A percentile compares a stretch with the other conserved stretches of the same genome.
Conservation (phyloP, 2,329 filamentous ascomycete species). For the Alternaria triticina region DNA sequence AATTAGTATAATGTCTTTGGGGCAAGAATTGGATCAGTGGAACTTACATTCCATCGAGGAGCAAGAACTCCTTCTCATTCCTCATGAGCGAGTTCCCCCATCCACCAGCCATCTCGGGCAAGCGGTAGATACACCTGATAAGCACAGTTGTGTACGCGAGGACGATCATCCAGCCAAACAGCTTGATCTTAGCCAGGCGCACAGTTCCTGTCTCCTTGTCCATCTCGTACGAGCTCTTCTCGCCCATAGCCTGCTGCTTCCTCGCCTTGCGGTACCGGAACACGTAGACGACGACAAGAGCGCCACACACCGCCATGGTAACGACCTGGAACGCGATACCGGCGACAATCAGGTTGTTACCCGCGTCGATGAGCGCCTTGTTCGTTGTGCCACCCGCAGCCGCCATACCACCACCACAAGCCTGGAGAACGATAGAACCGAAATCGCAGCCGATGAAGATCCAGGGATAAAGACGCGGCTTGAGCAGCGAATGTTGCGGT, state of each 20-base stretch:
- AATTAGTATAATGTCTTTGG: neutral
- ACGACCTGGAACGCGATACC: conserved; percentile 63
- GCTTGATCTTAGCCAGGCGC: conserved; percentile 23
- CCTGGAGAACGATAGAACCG: conserved; percentile 62
- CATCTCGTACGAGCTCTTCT: conserved; percentile 33
- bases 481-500: conserved; percentile 49
- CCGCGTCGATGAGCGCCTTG: conserved; percentile 46
- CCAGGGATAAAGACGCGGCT: conserved; percentile 57
- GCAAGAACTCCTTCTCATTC: conserved; percentile 54
- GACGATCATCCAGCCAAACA: conserved; percentile 34
- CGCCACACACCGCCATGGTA: conserved; percentile 57
- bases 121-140: conserved; percentile 55
- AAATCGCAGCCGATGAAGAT: conserved; percentile 65
- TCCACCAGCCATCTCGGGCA: conserved; percentile 55
- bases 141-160: conserved; percentile 53
- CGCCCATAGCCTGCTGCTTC: conserved; percentile 11
- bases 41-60: conserved; percentile 54
- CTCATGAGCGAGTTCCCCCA: conserved; percentile 54
- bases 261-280: conserved; percentile 29
- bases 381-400: conserved; percentile 44
- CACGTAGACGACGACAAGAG: conserved; percentile 45
- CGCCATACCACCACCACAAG: conserved; percentile 62
- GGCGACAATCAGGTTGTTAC: conserved; percentile 62
- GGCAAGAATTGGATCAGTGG: too few species aligned
- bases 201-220: conserved; percentile 29